A percentile compares a stretch with the other conserved stretches of the same genome.
phyloP scores from a whole-genome alignment of 495 filamentous ascomycete species.

The Wilcoxina mikolae region DNA sequence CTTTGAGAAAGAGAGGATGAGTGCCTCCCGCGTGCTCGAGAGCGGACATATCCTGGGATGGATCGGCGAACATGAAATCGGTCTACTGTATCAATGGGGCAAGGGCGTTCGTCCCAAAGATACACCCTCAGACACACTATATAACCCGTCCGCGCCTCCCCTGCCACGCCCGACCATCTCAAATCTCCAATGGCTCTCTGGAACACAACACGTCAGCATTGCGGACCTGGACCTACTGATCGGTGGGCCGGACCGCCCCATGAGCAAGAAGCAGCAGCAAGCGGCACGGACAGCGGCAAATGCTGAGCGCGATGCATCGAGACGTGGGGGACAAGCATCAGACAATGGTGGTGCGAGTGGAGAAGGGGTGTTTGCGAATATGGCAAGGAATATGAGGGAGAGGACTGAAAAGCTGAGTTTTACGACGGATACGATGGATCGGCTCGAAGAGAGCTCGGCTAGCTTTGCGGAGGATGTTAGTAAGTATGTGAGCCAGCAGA shows the following conservation, averaged over 20 bases:
- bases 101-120: conserved; percentile 41
- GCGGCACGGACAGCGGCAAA: conserved; percentile 46
- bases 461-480: conserved; percentile 74
- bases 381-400: conserved; percentile 74
- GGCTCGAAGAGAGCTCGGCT: conserved; percentile 58
- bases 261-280: conserved; percentile 60
- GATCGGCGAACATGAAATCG: conserved; percentile 77
- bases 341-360: conserved; percentile 34
- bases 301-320: conserved; percentile 37
- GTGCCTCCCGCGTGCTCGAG: background rate
- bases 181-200: conserved; percentile 89
- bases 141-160: conserved; percentile 54
- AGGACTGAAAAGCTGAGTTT: conserved; percentile 72
- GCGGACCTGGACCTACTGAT: conserved; percentile 86
- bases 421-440: conserved; percentile 70
- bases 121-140: conserved; percentile 51
- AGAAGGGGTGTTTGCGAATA: conserved; percentile 48
- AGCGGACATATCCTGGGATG: conserved; percentile 66
- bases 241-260: conserved; percentile 72
- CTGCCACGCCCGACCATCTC: conserved; percentile 88
- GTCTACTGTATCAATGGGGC: conserved; percentile 67
- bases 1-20: background rate
- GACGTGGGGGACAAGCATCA: conserved; percentile 31
- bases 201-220: conserved; percentile 79
- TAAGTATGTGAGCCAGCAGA: conserved; percentile 73